Base-by-base conservation (phyloP, 2,329 filamentous ascomycete species). In the Venturia asperata region DNA sequence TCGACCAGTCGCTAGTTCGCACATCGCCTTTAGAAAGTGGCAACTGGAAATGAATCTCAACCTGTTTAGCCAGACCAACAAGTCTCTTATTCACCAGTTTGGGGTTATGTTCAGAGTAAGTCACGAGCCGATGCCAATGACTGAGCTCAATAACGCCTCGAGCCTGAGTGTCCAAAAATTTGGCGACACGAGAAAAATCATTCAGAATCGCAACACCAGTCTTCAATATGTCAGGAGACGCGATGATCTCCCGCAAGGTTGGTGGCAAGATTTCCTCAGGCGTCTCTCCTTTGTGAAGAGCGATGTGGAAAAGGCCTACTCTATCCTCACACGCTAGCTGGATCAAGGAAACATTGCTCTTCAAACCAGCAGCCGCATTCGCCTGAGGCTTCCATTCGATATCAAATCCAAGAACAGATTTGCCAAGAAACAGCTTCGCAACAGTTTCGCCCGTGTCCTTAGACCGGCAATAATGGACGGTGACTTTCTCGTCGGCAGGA, bases 351-450 rank as follows among this genome's bases (percentile, higher is more conserved):
- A 95, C 84, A 67, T 92, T 91, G 63, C 82, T 79, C 68, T 89
- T 87, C 4, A 86, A 76, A 3, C 81, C 79, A 2, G 80, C 73
- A 9, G 68, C 70, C 24, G 73, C 79, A 6, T 72, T 77, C 0
- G 85, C 80, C 6, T 82, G 67, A 45, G 68, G 70, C 63, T 85
- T 81, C 92, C 93, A 97, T 77, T 97, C 93, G 67, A 97, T 82
- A 71, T 97, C 92, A 67, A 97, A 91, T 0, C 92, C 92, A n/a
- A 97, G 74, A 1, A 95, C 76, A 47, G 84, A 80, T 71, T 94
- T 85, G 34, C 82, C 69, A 47, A 86, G 72, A 69, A 97, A 96
- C 66, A 88, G 81, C 66, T 83, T 75, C 21, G 84, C 78, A 9
- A 89, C 82, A 6, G 79, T 76, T 73, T 97, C 91, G 21, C 89